phyloP scores from a whole-genome alignment of 1,284 basidiomycete species.

The Ustilago sp. region DNA sequence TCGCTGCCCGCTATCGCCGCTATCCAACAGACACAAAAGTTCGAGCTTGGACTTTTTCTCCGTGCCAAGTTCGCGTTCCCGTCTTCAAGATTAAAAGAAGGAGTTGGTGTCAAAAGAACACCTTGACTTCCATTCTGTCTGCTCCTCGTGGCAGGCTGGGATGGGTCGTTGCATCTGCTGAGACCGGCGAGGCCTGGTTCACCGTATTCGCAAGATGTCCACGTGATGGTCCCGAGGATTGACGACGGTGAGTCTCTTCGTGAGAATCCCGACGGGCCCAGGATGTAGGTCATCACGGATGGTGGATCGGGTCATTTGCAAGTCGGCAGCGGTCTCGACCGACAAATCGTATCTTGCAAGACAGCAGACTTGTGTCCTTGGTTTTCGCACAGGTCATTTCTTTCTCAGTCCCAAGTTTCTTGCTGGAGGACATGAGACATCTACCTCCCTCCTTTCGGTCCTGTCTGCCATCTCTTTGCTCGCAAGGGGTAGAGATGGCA shows the following conservation, averaged over 20 bases:
- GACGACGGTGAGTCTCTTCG: conserved; percentile 52
- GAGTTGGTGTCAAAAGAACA: conserved; percentile 22
- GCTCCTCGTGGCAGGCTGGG: conserved; percentile 37
- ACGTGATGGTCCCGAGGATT: conserved; percentile 41
- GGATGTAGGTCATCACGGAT: conserved; percentile 47
- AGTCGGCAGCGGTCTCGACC: conserved; percentile 57
- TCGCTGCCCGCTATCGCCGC: neutral
- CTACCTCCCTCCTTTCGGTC: neutral
- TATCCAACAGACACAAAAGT: conserved; percentile 54
- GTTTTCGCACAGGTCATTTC: conserved; percentile 17
- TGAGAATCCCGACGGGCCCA: conserved; percentile 57
- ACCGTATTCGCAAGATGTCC: conserved; percentile 37
- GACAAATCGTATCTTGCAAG: conserved; percentile 22
- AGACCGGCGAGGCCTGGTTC: conserved; percentile 44
- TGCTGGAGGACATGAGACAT: neutral
- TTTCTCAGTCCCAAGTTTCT: neutral
- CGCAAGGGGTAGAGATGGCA: conserved; percentile 13
- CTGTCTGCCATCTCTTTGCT: conserved; percentile 16
- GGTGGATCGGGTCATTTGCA: conserved; percentile 50
- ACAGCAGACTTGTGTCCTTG: too few relatives aligned
- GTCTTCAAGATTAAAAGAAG: conserved; percentile 56
- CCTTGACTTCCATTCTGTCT: conserved; percentile 37
- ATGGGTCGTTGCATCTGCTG: conserved; percentile 47
- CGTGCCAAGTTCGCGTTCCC: conserved; percentile 62
- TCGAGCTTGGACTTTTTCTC: conserved; percentile 57